Conservation (phyloP, 225 moss, liverwort and hornwort genomes). For the Pleurozium schreberi region DNA sequence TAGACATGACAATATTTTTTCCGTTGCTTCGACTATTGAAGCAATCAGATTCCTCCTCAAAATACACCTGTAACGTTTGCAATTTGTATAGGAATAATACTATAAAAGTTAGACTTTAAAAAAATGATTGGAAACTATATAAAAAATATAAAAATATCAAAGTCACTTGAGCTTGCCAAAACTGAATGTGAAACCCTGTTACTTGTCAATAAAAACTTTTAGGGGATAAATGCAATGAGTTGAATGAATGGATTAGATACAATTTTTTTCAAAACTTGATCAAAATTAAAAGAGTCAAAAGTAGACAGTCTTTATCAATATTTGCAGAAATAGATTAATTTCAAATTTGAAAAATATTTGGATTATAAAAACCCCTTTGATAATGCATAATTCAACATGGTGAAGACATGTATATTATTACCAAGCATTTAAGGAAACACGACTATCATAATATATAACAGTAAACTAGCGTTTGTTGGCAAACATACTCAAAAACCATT, state of each 20-base stretch:
- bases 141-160: neutral
- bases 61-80: neutral
- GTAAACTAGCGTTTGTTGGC: no score
- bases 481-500: no score
- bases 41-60: rapidly evolving
- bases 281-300: no score
- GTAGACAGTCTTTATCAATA: no score
- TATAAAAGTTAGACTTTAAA: neutral
- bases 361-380: neutral
- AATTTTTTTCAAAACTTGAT: no score
- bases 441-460: no score
- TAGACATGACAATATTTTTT: neutral
- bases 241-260: neutral
- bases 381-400: no score
- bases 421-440: no score
- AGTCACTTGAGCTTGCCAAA: neutral
- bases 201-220: neutral
- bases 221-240: neutral
- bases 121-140: neutral
- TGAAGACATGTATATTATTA: neutral
- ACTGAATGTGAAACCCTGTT: no score
- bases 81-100: neutral
- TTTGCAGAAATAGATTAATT: no score
- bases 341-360: no score
- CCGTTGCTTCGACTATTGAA: rapidly evolving